Evolutionary conservation across 805 yeast species (phyloP), one percentile per base, ranked within the genome.

Genomic region (Candida khao-thaluensis): DNA sequence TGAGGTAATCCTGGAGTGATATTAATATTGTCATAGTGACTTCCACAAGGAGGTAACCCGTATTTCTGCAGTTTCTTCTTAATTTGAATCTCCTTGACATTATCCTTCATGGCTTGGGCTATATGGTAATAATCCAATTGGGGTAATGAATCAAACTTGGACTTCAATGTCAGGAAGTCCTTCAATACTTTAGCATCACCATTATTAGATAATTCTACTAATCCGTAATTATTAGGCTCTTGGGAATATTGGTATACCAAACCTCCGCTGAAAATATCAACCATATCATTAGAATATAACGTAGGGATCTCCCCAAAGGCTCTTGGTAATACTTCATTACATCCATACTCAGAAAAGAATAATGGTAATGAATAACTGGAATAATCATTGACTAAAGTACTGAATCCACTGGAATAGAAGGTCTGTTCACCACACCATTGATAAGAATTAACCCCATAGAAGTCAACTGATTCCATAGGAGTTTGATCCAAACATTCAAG

Each of bases 361-460:
- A 91, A 76, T 1, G 98, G 98, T 40, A 80, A 76, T 2, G 84
- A 59, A 56, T 75, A 87, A 24, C 76, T 74, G 16, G 64, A 56
- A 56, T 88, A 90, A 44, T 86, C 95, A 22, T 71, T 70, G 7
- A 85, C 85, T 22, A 91, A 74, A n/a, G 65, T 49, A 43, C 72
- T 62, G 46, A 63, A 68, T 0, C 96, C 97, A 50, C 95, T 83
- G 2, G 86, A 71, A 43, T 78, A 66, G 57, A 88, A 81, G 0
- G 93, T 84, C 59, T 88, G 96, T 34, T 79, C 76, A 2, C 98
- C 98, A 61, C 93, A 84, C 81, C 91, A 84, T 55, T 84, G 90
- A 57, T 84, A 84, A 2, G 89, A 79, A 55, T 84, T 84, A 41
- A 84, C 85, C 3, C 91, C 93, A 56, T 83, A 84, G 51, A 84